A percentile compares a stretch with the other conserved stretches of the same genome.
Conservation (phyloP, 352 stramenopile genomes). For the Phytophthora macrochlamydospora region DNA sequence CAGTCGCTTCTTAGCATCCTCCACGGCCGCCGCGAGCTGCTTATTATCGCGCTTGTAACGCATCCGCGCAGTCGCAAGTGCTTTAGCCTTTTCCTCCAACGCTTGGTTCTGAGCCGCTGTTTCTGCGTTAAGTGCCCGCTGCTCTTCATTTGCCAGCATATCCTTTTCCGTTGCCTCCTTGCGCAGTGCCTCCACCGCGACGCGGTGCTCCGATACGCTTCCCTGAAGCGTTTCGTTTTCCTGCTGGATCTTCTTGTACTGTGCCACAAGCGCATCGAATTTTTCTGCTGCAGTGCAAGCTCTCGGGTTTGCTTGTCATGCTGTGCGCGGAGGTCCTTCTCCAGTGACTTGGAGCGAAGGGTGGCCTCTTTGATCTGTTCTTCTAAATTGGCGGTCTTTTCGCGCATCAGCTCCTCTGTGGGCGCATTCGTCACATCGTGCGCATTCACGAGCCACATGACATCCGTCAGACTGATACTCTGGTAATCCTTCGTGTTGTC, state of each 20-base stretch:
- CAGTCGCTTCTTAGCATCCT: constrained; percentile 84
- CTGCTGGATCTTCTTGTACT: constrained; percentile 85
- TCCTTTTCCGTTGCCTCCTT: constrained; percentile 91
- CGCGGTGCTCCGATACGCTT: constrained; percentile 64
- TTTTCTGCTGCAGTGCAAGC: constrained; percentile 74
- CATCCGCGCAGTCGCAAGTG: constrained; percentile 84
- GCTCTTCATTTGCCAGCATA: constrained; percentile 88
- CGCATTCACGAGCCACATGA: constrained; percentile 87
- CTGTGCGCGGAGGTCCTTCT: constrained; percentile 73
- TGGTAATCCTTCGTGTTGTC: constrained; percentile 91
- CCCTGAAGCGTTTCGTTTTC: constrained; percentile 82
- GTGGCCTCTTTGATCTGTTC: constrained; percentile 89
- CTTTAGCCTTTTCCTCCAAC: constrained; percentile 88
- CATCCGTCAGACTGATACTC: constrained; percentile 80
- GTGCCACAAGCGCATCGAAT: constrained; percentile 71
- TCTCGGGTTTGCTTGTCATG: constrained; percentile 82
- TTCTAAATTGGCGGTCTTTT: constrained; percentile 90
- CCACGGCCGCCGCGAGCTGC: constrained; percentile 66
- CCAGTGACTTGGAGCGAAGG: constrained; percentile 62
- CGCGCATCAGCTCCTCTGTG: constrained; percentile 85
- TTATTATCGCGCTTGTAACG: constrained; percentile 92
- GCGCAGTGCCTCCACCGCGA: constrained; percentile 72
- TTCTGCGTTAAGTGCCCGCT: constrained; percentile 84
- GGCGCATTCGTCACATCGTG: constrained; percentile 72
- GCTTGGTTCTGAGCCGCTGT: constrained; percentile 84